Evolutionary conservation across 177 flowering plant species (phyloP), one percentile per base, ranked within the genome.

Genomic region (Vitis hybrid): DNA sequence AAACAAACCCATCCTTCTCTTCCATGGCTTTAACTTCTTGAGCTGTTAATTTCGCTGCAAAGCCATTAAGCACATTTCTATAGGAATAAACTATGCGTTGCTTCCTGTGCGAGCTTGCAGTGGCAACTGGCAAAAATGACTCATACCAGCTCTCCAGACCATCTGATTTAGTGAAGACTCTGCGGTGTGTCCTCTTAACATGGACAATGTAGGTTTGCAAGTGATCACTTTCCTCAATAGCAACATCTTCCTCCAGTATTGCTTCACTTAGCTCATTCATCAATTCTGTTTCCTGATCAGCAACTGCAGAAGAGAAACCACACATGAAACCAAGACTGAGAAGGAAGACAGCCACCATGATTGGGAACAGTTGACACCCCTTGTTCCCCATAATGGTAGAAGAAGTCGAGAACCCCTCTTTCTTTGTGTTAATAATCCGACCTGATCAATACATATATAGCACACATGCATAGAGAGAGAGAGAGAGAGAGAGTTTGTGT

Each of bases 21-120:
- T 77, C 50, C 83, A 85, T 77, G 7, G 70, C 77, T 24, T 80
- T 60, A 11, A 68, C 82, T 72, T 84, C 85, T 15, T 77, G 78
- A 0, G 71, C 51, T 0, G 86, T 78, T 56, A 89, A 66, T 56
- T 70, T 81, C 4, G 85, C 90, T 0, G 93, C 87, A 65, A 89
- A 89, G 0, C 93, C 93, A 3, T 55, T 79, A 5, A 74, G 14
- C n/a, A 78, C 92, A 19, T 77, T 71, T 3, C 60, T 59, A 69
- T 88, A 90, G 0, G 85, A 68, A 56, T 80, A 77, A 9, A 87
- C 65, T 70, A 86, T 61, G 0, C 82, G 75, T 21, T 66, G 62
- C 13, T 68, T 60, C 12, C 73, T 27, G 15, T 32, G 24, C 4
- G 72, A 68, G 69, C 69, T 64, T 6, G 76, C 65, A 1, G 21